These are phyloP conservation scores for Mortierella hygrophila DNA, from an alignment of 192 early-diverging fungal species.

Conservation along the genomic window DNA sequence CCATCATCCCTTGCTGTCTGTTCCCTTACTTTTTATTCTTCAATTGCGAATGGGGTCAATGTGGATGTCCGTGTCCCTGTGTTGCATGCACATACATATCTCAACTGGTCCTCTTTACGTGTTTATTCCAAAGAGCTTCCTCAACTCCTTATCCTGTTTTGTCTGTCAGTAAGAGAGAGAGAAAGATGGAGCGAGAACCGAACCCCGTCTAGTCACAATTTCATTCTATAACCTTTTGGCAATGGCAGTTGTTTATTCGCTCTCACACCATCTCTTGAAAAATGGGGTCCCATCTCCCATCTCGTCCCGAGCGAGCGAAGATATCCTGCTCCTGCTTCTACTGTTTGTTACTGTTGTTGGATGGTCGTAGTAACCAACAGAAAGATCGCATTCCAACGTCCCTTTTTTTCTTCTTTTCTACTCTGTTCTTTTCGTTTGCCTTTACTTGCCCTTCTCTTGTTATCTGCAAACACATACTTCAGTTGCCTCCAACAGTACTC, in stretches of 20 bases:
- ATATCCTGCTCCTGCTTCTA: too few species aligned
- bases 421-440: neutral
- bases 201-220: neutral
- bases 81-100: too few species aligned
- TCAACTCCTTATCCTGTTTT: too few species aligned
- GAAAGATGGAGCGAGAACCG: neutral
- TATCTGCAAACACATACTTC: neutral
- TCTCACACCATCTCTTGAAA: neutral
- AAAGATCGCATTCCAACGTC: neutral
- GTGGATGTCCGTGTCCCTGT: too few species aligned
- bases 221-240: too few species aligned
- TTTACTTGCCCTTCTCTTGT: neutral
- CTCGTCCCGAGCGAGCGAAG: neutral
- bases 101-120: too few species aligned
- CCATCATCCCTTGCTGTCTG: too few species aligned
- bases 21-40: too few species aligned
- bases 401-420: neutral
- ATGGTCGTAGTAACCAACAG: too few species aligned
- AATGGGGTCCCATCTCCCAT: constrained; percentile 10
- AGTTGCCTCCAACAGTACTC: neutral
- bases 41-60: too few species aligned
- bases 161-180: neutral
- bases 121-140: too few species aligned
- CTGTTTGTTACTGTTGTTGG: too few species aligned
- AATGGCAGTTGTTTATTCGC: neutral